Percentiles rank a stretch among this genome's conserved stretches.
These are phyloP conservation scores for Cardiospermum halicacabum DNA, from an alignment of 345 rosid genomes.

Conservation along the genomic window DNA sequence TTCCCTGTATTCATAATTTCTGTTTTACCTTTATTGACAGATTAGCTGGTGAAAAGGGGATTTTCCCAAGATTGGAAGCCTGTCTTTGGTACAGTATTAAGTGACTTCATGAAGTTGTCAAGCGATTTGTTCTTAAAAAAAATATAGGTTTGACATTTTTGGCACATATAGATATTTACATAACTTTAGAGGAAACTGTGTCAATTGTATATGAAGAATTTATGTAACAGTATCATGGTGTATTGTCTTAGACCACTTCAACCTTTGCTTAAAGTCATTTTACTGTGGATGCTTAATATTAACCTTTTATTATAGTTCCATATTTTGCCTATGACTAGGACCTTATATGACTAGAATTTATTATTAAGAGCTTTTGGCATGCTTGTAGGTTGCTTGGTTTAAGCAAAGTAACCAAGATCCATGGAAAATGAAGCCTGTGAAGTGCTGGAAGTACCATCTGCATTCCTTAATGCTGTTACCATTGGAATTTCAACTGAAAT, in stretches of 20 bases:
- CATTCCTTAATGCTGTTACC: slow-evolving; percentile 28
- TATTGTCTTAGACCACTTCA: not conserved
- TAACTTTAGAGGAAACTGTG: not conserved
- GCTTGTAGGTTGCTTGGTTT: slow-evolving; percentile 19
- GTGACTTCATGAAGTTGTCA: slow-evolving; percentile 9
- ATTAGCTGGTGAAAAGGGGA: slow-evolving; percentile 3
- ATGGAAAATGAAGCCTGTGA: slow-evolving; percentile 35
- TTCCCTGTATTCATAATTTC: not conserved
- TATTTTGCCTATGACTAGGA: not conserved
- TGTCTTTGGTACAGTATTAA: not conserved
- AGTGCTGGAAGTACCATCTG: slow-evolving; percentile 40
- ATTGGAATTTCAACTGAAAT: slow-evolving; percentile 39
- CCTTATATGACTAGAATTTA: not conserved
- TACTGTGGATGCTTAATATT: not conserved
- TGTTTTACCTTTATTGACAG: not conserved
- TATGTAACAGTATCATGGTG: not conserved
- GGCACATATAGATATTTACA: not conserved
- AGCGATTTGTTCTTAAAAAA: not conserved
- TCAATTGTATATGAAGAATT: not conserved
- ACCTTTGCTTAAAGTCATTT: not conserved
- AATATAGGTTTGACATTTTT: not conserved
- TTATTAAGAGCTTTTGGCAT: slow-evolving; percentile 1
- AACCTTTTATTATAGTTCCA: not conserved
- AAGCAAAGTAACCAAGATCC: slow-evolving; percentile 5
- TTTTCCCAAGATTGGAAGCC: not conserved